These are phyloP conservation scores for Phaseolus coccineus DNA, from an alignment of 331 rosid genomes.

Conservation along the genomic window DNA sequence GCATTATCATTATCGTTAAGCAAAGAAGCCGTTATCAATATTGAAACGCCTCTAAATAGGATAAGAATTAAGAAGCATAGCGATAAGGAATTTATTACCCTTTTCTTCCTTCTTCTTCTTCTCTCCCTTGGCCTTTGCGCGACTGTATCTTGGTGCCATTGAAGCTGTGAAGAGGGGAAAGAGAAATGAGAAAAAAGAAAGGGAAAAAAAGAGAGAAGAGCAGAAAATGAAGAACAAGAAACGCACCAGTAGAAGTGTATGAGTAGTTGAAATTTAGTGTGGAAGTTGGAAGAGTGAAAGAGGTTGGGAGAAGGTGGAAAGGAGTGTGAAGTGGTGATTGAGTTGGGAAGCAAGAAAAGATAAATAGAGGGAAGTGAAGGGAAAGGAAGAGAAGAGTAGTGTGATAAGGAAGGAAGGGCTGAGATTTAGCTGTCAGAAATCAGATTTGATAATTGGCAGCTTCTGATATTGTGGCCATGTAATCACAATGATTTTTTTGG, in stretches of 20 bases:
- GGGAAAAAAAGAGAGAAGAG: too few species aligned
- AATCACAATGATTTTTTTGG: too few species aligned
- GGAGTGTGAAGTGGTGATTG: not conserved
- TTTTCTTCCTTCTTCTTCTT: constrained; percentile 96
- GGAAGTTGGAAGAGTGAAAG: constrained; percentile 15
- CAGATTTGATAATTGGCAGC: constrained; percentile 38
- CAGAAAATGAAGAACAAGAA: not conserved
- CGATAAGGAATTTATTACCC: constrained; percentile 42
- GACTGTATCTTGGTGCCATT: constrained; percentile 90
- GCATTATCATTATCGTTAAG: not conserved
- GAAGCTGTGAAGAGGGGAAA: not conserved
- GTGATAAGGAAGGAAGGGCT: constrained; percentile 98
- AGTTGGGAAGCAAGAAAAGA: constrained; percentile 41
- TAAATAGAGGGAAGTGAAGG: constrained; percentile 35
- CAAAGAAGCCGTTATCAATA: not conserved
- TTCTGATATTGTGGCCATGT: not conserved
- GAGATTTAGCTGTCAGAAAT: constrained; percentile 79
- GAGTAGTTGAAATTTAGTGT: not conserved
- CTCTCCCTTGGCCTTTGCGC: constrained; percentile 85
- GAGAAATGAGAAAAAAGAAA: not conserved
- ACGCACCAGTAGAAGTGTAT: constrained; percentile 27
- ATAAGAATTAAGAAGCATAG: not conserved
- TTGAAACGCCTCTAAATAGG: not conserved
- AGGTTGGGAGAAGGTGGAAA: constrained; percentile 17
- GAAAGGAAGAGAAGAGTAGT: not conserved